A percentile compares a stretch with the other conserved stretches of the same genome.
phyloP scores from a whole-genome alignment of 106 monocot species.

The Dendrobium nobile region DNA sequence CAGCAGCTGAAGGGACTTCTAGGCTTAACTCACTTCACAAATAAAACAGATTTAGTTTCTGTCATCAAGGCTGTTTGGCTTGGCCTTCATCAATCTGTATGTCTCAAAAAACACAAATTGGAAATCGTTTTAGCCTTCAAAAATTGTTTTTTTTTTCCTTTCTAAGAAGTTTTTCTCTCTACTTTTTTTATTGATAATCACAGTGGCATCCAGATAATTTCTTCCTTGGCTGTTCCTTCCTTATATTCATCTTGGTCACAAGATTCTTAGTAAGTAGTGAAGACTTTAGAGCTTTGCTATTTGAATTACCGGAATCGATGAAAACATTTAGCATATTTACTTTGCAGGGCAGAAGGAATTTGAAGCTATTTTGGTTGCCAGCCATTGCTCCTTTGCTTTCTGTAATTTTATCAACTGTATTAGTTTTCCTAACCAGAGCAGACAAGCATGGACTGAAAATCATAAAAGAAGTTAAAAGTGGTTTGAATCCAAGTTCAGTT shows the following conservation, averaged over 20 bases:
- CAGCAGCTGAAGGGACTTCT: constrained; percentile 73
- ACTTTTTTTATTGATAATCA: not conserved
- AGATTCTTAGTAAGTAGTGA: constrained; percentile 67
- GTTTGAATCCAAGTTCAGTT: constrained; percentile 71
- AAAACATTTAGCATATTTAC: not conserved
- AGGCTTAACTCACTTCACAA: constrained; percentile 67
- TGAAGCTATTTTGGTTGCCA: constrained; percentile 69
- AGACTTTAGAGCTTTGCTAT: not conserved
- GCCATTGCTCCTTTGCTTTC: constrained; percentile 71
- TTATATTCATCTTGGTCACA: constrained; percentile 64
- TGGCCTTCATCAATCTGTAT: constrained; percentile 26
- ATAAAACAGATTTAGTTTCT: constrained; percentile 61
- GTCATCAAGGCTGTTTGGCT: constrained; percentile 47
- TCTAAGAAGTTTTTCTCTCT: not conserved
- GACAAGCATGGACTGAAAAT: constrained; percentile 76
- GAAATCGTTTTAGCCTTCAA: not conserved
- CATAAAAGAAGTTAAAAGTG: constrained; percentile 53
- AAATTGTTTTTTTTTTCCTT: not conserved
- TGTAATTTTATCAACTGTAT: constrained; percentile 59
- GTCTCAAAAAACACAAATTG: not conserved
- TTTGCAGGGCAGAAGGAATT: constrained; percentile 59
- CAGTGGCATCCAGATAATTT: constrained; percentile 81
- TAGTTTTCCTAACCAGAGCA: constrained; percentile 56
- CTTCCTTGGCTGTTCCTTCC: constrained; percentile 74
- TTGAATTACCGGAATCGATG: not conserved